These are phyloP conservation scores for Galerina sulciceps DNA, from an alignment of 768 basidiomycete genomes.

Conservation along the genomic window DNA sequence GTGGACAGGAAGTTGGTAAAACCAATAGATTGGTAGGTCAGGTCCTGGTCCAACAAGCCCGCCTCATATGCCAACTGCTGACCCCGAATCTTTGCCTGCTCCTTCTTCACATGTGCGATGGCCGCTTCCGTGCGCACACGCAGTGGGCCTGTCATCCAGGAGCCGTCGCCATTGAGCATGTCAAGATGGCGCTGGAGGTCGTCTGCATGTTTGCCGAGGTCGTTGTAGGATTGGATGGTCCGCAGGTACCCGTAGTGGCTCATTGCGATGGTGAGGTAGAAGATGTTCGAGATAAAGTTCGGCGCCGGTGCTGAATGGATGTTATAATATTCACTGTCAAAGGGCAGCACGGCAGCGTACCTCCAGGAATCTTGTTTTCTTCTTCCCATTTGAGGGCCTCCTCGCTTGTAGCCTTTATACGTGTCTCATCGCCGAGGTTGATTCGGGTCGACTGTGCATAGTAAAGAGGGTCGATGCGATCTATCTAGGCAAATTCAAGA, in stretches of 20 bases:
- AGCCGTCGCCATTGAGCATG: constrained; percentile 71
- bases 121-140: constrained; percentile 80
- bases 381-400: constrained; percentile 80
- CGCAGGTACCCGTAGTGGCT: constrained; percentile 88
- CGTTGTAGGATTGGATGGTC: constrained; percentile 77
- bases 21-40: constrained; percentile 75
- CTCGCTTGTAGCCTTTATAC: constrained; percentile 90
- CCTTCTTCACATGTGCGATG: constrained; percentile 77
- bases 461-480: constrained; percentile 87
- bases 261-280: constrained; percentile 86
- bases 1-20: constrained; percentile 92
- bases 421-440: constrained; percentile 85
- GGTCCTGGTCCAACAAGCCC: constrained; percentile 86
- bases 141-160: constrained; percentile 78
- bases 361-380: constrained; percentile 45
- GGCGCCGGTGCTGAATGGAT: constrained; percentile 55
- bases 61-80: constrained; percentile 82
- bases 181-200: constrained; percentile 82
- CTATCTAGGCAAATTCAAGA: constrained; percentile 57
- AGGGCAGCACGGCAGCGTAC: constrained; percentile 29
- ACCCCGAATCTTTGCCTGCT: constrained; percentile 72
- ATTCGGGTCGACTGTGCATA: constrained; percentile 76
- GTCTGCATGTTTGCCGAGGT: constrained; percentile 73
- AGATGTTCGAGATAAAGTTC: constrained; percentile 95
- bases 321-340: not conserved